A percentile compares a stretch with the other conserved stretches of the same genome.
Evolutionary conservation across 2,329 filamentous ascomycete genomes (phyloP).

Genomic region (Alternaria tenuissima): DNA sequence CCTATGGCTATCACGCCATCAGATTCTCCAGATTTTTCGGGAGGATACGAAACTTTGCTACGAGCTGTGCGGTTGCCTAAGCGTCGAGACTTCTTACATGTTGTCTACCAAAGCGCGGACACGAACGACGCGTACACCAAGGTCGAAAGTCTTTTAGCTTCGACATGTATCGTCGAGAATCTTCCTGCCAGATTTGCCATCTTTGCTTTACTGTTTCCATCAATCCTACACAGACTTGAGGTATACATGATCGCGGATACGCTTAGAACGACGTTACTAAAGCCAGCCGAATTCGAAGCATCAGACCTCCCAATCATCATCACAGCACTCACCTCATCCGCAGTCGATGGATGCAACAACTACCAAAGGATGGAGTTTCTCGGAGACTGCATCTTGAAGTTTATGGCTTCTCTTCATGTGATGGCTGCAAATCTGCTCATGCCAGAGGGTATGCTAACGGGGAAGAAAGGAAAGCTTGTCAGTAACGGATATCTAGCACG

Average conservation of each 20-base stretch:
- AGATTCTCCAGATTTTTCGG: background rate
- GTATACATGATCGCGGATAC: constrained; percentile 68
- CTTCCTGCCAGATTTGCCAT: constrained; percentile 57
- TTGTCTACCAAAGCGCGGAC: constrained; percentile 13
- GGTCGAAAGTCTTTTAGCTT: constrained; percentile 58
- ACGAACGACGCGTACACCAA: constrained; percentile 49
- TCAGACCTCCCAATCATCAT: constrained; percentile 64
- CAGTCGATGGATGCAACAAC: constrained; percentile 67
- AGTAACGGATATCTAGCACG: constrained; percentile 76
- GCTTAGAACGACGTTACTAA: constrained; percentile 65
- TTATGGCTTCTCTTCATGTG: constrained; percentile 72
- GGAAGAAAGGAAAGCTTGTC: constrained; percentile 73
- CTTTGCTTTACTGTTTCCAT: constrained; percentile 72
- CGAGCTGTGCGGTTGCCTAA: constrained; percentile 57
- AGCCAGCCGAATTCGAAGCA: constrained; percentile 59
- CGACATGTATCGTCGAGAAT: constrained; percentile 58
- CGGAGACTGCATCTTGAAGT: constrained; percentile 84
- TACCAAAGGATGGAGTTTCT: constrained; percentile 90
- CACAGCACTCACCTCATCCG: constrained; percentile 74
- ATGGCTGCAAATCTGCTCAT: constrained; percentile 67
- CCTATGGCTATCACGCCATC: background rate
- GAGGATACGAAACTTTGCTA: constrained; percentile 12
- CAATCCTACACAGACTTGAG: constrained; percentile 75
- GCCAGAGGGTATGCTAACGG: constrained; percentile 79
- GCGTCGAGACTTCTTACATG: constrained; percentile 68